A percentile compares a stretch with the other conserved stretches of the same genome.
phyloP scores from a whole-genome alignment of 2,329 filamentous ascomycete genomes.

The Neoarthrinium moseri region DNA sequence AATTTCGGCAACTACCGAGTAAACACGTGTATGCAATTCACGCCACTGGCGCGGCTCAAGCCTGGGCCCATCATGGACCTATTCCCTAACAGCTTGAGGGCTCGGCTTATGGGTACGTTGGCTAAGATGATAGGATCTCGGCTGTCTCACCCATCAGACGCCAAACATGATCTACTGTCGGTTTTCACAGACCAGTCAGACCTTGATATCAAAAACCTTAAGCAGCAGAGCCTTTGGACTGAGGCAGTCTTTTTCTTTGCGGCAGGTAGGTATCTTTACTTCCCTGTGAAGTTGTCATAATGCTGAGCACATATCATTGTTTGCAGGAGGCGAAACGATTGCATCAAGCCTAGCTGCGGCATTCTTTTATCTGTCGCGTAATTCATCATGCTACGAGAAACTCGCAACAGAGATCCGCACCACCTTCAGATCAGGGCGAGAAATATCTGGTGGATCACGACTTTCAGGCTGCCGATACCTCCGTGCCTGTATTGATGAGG shows the following conservation, averaged over 20 bases:
- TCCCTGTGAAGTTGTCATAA: neutral
- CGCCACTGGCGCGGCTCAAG: neutral
- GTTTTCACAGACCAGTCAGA: neutral
- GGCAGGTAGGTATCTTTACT: neutral
- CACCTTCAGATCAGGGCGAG: conserved; percentile 29
- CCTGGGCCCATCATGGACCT: neutral
- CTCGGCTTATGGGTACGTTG: neutral
- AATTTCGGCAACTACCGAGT: neutral
- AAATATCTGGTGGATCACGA: conserved; percentile 25
- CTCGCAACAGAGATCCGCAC: conserved; percentile 28
- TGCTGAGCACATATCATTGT: neutral
- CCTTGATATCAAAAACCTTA: neutral
- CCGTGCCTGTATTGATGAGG: conserved; percentile 44
- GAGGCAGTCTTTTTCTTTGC: conserved; percentile 9
- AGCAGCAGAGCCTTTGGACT: neutral
- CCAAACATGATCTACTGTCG: neutral
- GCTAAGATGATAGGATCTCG: neutral
- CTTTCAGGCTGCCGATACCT: conserved; percentile 38
- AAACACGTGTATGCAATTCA: neutral
- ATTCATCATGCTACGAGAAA: conserved; percentile 23
- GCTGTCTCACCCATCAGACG: neutral
- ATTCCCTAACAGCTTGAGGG: neutral
- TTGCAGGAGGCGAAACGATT: conserved; percentile 24
- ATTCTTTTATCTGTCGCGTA: conserved; percentile 32
- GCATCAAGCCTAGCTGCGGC: conserved; percentile 27